These are phyloP conservation scores for Betula pendula DNA, from an alignment of 306 rosid species.

Conservation along the genomic window DNA sequence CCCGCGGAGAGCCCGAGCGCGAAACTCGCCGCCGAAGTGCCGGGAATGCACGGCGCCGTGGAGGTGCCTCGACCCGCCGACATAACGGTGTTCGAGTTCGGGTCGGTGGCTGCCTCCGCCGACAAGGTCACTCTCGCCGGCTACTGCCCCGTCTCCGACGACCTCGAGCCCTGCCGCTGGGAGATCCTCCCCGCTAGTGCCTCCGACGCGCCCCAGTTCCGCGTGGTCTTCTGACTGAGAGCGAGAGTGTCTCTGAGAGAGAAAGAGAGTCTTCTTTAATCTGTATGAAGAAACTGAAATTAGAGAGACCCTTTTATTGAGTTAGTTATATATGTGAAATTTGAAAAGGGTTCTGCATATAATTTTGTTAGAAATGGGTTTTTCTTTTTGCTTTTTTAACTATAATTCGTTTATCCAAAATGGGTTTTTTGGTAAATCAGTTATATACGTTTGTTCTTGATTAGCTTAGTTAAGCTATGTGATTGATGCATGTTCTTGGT, in stretches of 20 bases:
- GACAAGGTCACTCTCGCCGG: constrained; percentile 92
- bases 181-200: constrained; percentile 75
- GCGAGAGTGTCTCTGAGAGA: neutral
- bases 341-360: neutral
- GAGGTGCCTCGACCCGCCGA: constrained; percentile 66
- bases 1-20: constrained; percentile 9
- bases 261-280: neutral
- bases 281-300: neutral
- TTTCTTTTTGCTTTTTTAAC: neutral
- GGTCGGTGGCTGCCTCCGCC: constrained; percentile 64
- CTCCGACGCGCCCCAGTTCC: constrained; percentile 88
- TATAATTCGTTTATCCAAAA: neutral
- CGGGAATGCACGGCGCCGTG: constrained; percentile 85
- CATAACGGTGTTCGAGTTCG: constrained; percentile 79
- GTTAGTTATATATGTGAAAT: neutral
- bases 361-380: neutral
- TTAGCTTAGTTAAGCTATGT: neutral
- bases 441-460: neutral
- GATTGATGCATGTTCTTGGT: neutral
- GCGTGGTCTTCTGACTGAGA: constrained; percentile 61
- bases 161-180: constrained; percentile 98
- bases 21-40: constrained; percentile 32
- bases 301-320: neutral
- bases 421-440: neutral
- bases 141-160: constrained; percentile 91